A percentile compares a stretch with the other conserved stretches of the same genome.
Conservation (phyloP, 2,329 filamentous ascomycete genomes). For the Ophiostoma fasciatum region DNA sequence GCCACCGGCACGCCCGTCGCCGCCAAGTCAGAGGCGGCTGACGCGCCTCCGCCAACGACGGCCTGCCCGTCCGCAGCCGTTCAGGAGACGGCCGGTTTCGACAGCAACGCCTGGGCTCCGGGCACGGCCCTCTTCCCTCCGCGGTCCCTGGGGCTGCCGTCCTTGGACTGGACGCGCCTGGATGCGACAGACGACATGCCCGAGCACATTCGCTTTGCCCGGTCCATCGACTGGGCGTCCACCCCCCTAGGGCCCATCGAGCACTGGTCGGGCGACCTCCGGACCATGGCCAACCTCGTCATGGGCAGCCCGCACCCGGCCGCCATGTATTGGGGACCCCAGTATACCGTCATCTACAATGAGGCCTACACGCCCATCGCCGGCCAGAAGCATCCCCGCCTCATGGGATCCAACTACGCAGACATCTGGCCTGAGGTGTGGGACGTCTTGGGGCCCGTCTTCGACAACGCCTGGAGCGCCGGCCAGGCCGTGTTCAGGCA, state of each 20-base stretch:
- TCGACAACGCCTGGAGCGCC: constrained; percentile 49
- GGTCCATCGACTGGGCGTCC: constrained; percentile 55
- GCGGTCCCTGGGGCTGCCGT: too few species aligned
- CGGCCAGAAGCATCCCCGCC: constrained; percentile 57
- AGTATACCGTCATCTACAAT: constrained; percentile 58
- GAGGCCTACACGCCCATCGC: constrained; percentile 57
- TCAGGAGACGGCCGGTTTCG: too few species aligned
- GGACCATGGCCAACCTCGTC: constrained; percentile 67
- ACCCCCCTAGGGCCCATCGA: constrained; percentile 66
- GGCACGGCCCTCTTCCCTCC: too few species aligned
- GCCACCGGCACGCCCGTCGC: too few species aligned
- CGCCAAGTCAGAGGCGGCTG: too few species aligned
- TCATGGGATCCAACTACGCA: constrained; percentile 61
- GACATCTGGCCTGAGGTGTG: constrained; percentile 63
- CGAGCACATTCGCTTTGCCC: constrained; percentile 57
- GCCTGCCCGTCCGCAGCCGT: too few species aligned
- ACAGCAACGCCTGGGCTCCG: too few species aligned
- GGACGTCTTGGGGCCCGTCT: constrained; percentile 53
- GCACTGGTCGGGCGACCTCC: constrained; percentile 54
- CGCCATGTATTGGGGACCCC: constrained; percentile 66
- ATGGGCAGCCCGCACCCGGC: constrained; percentile 66
- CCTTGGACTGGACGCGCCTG: constrained; percentile 72
- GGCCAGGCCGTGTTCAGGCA: constrained; percentile 76
- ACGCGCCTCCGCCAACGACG: too few species aligned
- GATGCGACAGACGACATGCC: constrained; percentile 48